Evolutionary conservation across 116 monocot genomes (phyloP).

Genomic region (Phalaenopsis hybrid): DNA sequence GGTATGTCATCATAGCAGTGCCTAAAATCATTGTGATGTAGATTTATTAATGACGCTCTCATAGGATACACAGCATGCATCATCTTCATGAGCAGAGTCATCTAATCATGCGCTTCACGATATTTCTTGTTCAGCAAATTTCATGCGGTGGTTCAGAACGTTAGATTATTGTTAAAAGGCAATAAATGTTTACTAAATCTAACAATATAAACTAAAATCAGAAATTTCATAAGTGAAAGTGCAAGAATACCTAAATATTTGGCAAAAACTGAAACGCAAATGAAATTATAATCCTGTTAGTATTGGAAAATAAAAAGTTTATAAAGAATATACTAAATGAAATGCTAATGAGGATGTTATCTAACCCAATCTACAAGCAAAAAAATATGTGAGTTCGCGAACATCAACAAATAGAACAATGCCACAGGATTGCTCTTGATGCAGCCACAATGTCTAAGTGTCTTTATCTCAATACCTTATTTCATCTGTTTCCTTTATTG

Average conservation of each 20-base stretch:
- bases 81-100: not conserved
- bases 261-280: not conserved
- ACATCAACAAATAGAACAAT: constrained; percentile 1
- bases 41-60: not conserved
- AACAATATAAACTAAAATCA: not conserved
- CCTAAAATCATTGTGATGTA: not conserved
- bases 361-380: not conserved
- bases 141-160: not conserved
- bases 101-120: not conserved
- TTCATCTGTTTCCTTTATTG: no score
- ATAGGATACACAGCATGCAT: not conserved
- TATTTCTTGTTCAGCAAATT: not conserved
- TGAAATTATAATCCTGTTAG: not conserved
- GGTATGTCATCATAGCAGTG: no score
- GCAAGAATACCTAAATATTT: not conserved
- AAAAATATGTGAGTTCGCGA: not conserved
- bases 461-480: no score
- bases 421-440: not conserved
- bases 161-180: constrained; percentile 1
- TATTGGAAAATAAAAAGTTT: not conserved
- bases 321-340: not conserved
- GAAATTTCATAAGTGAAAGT: not conserved
- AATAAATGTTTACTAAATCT: not conserved
- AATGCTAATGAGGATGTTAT: not conserved
- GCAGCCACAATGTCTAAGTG: no score